Conservation (phyloP, 805 yeast species). For the Vanderwaltozyma verrucispora region DNA sequence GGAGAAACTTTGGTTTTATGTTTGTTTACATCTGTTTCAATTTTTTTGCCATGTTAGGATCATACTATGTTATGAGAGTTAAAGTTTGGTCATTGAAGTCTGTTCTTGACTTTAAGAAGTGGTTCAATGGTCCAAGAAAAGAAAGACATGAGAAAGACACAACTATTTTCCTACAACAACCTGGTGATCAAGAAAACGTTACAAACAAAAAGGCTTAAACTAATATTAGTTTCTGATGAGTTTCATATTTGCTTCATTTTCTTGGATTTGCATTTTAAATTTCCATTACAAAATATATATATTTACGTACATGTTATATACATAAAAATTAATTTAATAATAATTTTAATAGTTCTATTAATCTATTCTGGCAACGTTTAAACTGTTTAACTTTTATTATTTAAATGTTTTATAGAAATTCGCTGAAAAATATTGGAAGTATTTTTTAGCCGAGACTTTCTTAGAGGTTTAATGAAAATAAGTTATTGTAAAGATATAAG, state of each 20-base stretch:
- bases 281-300: too few relatives aligned
- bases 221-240: neutral
- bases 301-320: too few relatives aligned
- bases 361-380: too few relatives aligned
- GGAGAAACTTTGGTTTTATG: constrained; percentile 59
- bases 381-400: too few relatives aligned
- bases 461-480: too few relatives aligned
- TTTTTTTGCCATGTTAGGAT: constrained; percentile 30
- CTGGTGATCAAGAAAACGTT: constrained; percentile 32
- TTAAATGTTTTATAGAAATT: too few relatives aligned
- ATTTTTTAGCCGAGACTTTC: too few relatives aligned
- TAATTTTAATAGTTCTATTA: too few relatives aligned
- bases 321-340: too few relatives aligned
- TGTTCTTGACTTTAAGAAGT: constrained; percentile 30
- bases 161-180: constrained; percentile 32
- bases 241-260: neutral
- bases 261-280: too few relatives aligned
- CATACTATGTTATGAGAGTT: constrained; percentile 31
- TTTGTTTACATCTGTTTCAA: constrained; percentile 35
- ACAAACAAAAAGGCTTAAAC: neutral
- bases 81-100: constrained; percentile 28
- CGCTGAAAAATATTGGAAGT: too few relatives aligned
- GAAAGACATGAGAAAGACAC: constrained; percentile 40
- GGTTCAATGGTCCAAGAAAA: constrained; percentile 34
- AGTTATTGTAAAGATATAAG: too few relatives aligned